Conservation (phyloP, 2,329 filamentous ascomycete species). For the Tolypocladium cylindrosporum region DNA sequence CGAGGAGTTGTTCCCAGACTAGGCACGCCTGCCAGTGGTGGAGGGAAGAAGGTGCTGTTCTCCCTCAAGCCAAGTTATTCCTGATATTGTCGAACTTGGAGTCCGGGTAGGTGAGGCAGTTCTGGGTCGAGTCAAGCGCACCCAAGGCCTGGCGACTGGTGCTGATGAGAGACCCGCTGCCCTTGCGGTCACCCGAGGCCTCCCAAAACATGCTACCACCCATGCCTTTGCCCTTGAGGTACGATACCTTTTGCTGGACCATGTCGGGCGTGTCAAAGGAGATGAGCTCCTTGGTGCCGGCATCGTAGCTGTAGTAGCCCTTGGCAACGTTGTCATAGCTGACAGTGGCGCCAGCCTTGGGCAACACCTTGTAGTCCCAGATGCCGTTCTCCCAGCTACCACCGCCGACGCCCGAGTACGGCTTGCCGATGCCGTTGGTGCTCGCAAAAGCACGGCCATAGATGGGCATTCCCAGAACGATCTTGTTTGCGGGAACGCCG, state of each 20-base stretch:
- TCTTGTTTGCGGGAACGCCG: conserved; percentile 54
- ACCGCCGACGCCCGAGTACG: conserved; percentile 52
- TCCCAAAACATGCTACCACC: conserved; percentile 87
- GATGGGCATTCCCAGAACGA: conserved; percentile 70
- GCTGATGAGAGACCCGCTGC: conserved; percentile 49
- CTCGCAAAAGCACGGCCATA: conserved; percentile 17
- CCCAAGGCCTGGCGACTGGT: conserved; percentile 31
- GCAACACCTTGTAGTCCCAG: conserved; percentile 75
- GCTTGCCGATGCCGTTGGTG: conserved; percentile 54
- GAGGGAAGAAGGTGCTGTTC: not conserved
- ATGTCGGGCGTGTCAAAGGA: conserved; percentile 59
- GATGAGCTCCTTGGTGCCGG: conserved; percentile 49
- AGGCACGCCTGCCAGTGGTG: not conserved
- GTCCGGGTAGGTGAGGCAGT: conserved; percentile 40
- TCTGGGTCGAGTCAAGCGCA: conserved; percentile 34
- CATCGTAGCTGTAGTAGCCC: conserved; percentile 64
- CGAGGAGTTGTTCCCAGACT: too few relatives aligned
- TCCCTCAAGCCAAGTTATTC: conserved; percentile 12
- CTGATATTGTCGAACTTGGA: conserved; percentile 47
- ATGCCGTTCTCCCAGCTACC: conserved; percentile 66
- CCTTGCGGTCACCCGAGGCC: conserved; percentile 55
- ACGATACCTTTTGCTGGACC: conserved; percentile 52
- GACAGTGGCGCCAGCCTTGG: conserved; percentile 48
- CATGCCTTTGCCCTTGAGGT: conserved; percentile 51
- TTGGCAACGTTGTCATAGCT: conserved; percentile 45